Percentiles rank a stretch among this genome's conserved stretches.
Evolutionary conservation across 768 basidiomycete species (phyloP).

Genomic region (Russula abietina): DNA sequence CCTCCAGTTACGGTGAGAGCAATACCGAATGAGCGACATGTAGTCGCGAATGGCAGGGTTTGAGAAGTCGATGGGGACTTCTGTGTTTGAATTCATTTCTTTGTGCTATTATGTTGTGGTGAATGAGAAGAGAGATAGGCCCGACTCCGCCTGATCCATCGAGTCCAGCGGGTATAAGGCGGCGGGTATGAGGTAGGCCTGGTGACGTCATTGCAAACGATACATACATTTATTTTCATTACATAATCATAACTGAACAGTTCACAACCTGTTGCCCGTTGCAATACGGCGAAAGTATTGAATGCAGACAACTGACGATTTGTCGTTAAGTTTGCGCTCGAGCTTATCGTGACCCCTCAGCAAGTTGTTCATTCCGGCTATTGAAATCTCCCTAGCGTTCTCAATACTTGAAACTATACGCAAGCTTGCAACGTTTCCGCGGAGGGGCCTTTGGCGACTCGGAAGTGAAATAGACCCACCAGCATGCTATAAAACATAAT

Average conservation of each 20-base stretch:
- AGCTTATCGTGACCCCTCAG: not conserved
- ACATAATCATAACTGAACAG: not conserved
- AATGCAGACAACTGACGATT: not conserved
- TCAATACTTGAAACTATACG: slow-evolving; percentile 1
- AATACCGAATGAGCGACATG: slow-evolving; percentile 53
- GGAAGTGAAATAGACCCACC: not conserved
- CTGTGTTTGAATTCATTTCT: slow-evolving; percentile 43
- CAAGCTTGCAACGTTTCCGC: slow-evolving; percentile 9
- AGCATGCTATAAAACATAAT: not conserved
- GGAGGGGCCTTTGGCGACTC: not conserved
- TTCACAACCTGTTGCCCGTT: not conserved
- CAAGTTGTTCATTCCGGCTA: slow-evolving; percentile 14
- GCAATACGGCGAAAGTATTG: not conserved
- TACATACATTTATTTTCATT: not conserved
- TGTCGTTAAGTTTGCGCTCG: not conserved
- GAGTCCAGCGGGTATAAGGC: too few relatives aligned
- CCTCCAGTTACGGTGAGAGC: not conserved
- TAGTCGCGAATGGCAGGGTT: slow-evolving; percentile 62
- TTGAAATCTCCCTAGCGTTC: not conserved
- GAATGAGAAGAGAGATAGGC: not conserved
- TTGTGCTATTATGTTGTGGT: not conserved
- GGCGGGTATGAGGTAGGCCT: too few relatives aligned
- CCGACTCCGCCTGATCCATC: too few relatives aligned
- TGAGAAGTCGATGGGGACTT: slow-evolving; percentile 50
- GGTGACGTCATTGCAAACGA: slow-evolving; percentile 4